Evolutionary conservation across 169 alveolate genomes (phyloP), one percentile per base, ranked within the genome.

Genomic region (Plasmodium adleri): DNA sequence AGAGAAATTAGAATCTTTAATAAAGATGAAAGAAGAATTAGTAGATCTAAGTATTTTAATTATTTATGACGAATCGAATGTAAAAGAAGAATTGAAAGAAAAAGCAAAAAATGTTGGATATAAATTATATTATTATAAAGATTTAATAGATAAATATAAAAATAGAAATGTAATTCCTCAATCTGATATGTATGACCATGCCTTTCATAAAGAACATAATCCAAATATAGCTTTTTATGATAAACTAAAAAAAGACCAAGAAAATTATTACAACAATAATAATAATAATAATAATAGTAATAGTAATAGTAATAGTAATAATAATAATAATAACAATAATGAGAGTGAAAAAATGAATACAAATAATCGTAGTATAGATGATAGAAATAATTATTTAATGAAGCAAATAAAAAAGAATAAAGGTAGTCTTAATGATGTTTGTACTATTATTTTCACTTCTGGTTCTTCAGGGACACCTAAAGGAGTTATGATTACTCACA

Each of bases 381-480:
- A 56, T 12, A 56, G 12, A 15, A 22, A 56, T 56, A 13, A 9
- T 1, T 22, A 39, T 7, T 68, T 76, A 58, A 66, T 63, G 76
- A 13, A 66, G 28, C 50, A 32, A 26, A 20, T 66, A 24, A 68
- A 68, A 67, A 47, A 43, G 20, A 83, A 68, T n/a, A 83, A 68
- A 58, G 39, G 54, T 8, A 68, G 20, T 56, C 15, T 59, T 47
- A 52, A 49, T 5, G 85, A 83, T 56, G 67, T 83, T 17, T 83
- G 91, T 45, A 56, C 91, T 17, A 83, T 83, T n/a, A 83, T 83
- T 32, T 83, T 83, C 17, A 83, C 91, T 9, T 83, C 91, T 7
- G 99, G 99, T 45, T 97, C 99, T 4, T 96, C 99, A 26, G 99
- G 99, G 13, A 91, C 90, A 45, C 99, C 99, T 2, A 98, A 98